Evolutionary conservation across 352 stramenopile species (phyloP), one percentile per base, ranked within the genome.

Genomic region (Pythium rhizo-oryzae): DNA sequence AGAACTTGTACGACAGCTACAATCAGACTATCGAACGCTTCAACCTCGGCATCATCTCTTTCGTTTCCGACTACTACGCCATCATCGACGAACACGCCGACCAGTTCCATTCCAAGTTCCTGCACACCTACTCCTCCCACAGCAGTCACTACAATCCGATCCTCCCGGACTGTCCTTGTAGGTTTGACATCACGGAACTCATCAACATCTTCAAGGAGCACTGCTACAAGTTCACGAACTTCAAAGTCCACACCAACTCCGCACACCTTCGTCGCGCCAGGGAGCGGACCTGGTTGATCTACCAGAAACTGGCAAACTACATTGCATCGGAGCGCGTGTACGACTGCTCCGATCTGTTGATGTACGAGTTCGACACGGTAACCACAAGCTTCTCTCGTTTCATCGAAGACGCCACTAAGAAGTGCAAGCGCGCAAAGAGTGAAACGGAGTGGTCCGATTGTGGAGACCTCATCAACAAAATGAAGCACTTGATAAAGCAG

Each of bases 11-110:
- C 51, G 51, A 58, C 23, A n/a, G 9, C 23, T 58, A 58, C 24
- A 39, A 41, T 28, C 51, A 58, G 13, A 39, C 28, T 13, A 58
- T 37, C 28, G 51, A 28, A 13, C 51, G 51, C 23, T 58, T 58
- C 25, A 58, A 58, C 51, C 28, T 58, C 19, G 51, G 51, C 6
- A 58, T 58, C 51, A 58, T 58, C 8, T 58, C 51, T n/a, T 58
- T 58, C 25, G 19, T 58, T 23, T 58, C 51, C 16, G 51, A 58
- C 28, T 58, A 58, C 51, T 58, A 39, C 28, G 28, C 51, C 8
- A 37, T 58, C 16, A 37, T 37, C 8, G 24, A 28, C 19, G 8
- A 58, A 23, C 51, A 58, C 25, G 28, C 51, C 7, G 51, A 58
- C 51, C 51, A 58, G 19, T 58, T 58, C 21, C 7, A 58, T 39